Evolutionary conservation across 2,329 filamentous ascomycete genomes (phyloP).

Genomic region (Ophiocordyceps australis): DNA sequence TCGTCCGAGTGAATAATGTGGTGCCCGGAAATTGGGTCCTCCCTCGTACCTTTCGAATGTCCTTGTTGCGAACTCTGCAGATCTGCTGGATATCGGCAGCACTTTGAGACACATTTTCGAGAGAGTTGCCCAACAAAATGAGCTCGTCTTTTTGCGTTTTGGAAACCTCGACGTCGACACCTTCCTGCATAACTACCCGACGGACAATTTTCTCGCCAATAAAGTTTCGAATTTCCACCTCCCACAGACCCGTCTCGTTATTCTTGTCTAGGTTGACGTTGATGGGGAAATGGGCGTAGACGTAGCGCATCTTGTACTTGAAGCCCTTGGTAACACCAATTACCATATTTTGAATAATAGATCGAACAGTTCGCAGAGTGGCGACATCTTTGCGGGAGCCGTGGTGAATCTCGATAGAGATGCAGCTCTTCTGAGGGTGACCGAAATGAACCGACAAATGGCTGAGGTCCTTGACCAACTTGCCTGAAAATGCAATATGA

Average conservation of each 20-base stretch:
- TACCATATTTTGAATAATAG: constrained; percentile 97
- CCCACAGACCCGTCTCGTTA: constrained; percentile 66
- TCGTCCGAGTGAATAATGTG: too few relatives aligned
- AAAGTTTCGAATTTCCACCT: constrained; percentile 99
- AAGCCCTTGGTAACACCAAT: constrained; percentile 96
- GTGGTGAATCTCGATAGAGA: constrained; percentile 98
- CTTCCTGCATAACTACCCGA: constrained; percentile 70
- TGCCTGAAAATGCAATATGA: constrained; percentile 45
- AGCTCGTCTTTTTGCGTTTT: constrained; percentile 97
- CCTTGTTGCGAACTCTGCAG: constrained; percentile 99
- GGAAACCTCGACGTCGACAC: constrained; percentile 81
- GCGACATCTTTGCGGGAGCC: constrained; percentile 95
- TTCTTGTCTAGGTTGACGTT: constrained; percentile 99
- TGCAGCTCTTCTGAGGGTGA: constrained; percentile 64
- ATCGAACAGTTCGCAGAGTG: constrained; percentile 93
- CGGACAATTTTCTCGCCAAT: constrained; percentile 99
- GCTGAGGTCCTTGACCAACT: constrained; percentile 91
- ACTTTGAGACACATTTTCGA: constrained; percentile 94
- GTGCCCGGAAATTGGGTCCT: too few relatives aligned
- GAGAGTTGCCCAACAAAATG: constrained; percentile 77
- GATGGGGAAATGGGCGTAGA: constrained; percentile 99
- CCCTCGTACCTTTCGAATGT: constrained; percentile 85
- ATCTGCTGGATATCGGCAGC: constrained; percentile 99
- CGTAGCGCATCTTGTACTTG: constrained; percentile 99
- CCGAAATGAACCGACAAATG: constrained; percentile 95